A percentile compares a stretch with the other conserved stretches of the same genome.
These are phyloP conservation scores for Phalaenopsis hybrid DNA, from an alignment of 116 monocot genomes.

Conservation along the genomic window DNA sequence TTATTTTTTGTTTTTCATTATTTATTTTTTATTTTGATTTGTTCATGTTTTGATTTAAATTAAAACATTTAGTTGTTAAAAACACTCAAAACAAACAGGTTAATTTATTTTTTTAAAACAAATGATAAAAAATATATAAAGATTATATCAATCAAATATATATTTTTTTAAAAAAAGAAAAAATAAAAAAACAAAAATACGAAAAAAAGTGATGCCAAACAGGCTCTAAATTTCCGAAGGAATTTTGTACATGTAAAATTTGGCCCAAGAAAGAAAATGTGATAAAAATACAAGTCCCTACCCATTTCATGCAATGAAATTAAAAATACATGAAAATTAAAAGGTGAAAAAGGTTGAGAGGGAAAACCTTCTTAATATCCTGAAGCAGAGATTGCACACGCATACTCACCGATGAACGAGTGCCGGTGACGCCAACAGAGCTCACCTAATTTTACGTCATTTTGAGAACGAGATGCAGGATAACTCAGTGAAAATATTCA, in stretches of 20 bases:
- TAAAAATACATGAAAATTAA: neutral
- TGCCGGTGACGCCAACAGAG: constrained; percentile 73
- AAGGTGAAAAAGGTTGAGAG: neutral
- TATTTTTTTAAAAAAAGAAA: too few relatives aligned
- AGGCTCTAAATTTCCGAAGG: too few relatives aligned
- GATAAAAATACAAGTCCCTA: neutral
- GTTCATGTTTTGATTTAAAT: too few relatives aligned
- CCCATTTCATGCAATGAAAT: neutral
- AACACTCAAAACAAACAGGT: too few relatives aligned
- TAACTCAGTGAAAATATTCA: constrained; percentile 2
- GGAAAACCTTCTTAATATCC: constrained; percentile 48
- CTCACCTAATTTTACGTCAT: constrained; percentile 30
- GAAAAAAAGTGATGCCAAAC: too few relatives aligned
- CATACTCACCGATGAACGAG: constrained; percentile 53
- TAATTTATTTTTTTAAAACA: too few relatives aligned
- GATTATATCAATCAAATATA: too few relatives aligned
- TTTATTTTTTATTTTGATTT: too few relatives aligned
- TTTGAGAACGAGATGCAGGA: neutral
- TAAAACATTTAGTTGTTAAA: too few relatives aligned
- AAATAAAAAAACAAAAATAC: too few relatives aligned
- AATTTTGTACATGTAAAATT: neutral
- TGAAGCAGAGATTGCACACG: constrained; percentile 60
- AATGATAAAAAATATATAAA: too few relatives aligned
- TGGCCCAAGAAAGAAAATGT: neutral
- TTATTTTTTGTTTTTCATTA: neutral